Conservation (phyloP, 163 green algal species). For the Scenedesmus sp. region DNA sequence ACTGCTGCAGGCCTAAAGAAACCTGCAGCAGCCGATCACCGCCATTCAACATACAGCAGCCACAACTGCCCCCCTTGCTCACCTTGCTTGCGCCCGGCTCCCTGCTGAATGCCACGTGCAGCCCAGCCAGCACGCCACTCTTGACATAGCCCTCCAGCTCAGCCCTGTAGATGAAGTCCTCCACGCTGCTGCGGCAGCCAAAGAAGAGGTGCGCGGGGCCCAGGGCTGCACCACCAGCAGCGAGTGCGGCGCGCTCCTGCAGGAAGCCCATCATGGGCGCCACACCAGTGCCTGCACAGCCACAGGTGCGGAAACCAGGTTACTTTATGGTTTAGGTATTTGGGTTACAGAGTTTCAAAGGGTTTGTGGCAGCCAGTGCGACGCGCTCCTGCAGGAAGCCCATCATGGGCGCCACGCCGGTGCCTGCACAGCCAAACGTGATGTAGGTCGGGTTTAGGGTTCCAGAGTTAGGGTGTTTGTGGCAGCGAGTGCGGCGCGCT, state of each 20-base stretch:
- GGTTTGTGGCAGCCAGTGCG: not conserved
- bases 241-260: constrained; percentile 74
- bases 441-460: too few relatives aligned
- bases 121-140: constrained; percentile 71
- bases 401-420: constrained; percentile 91
- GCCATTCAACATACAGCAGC: too few relatives aligned
- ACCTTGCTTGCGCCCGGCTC: constrained; percentile 57
- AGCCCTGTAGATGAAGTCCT: constrained; percentile 91
- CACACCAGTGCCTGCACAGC: constrained; percentile 81
- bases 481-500: constrained; percentile 57
- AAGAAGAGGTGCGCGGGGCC: constrained; percentile 94
- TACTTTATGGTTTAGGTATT: not conserved
- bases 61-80: constrained; percentile 19
- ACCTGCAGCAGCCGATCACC: too few relatives aligned
- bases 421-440: constrained; percentile 57
- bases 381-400: constrained; percentile 90
- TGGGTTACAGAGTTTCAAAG: not conserved
- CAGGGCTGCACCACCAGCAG: constrained; percentile 57
- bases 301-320: not conserved
- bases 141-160: constrained; percentile 73
- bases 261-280: constrained; percentile 95
- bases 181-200: constrained; percentile 81
- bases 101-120: constrained; percentile 90
- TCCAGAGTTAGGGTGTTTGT: too few relatives aligned
- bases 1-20: constrained; percentile 75